phyloP scores from a whole-genome alignment of 768 basidiomycete genomes.

The Neoboletus subvelutipes region DNA sequence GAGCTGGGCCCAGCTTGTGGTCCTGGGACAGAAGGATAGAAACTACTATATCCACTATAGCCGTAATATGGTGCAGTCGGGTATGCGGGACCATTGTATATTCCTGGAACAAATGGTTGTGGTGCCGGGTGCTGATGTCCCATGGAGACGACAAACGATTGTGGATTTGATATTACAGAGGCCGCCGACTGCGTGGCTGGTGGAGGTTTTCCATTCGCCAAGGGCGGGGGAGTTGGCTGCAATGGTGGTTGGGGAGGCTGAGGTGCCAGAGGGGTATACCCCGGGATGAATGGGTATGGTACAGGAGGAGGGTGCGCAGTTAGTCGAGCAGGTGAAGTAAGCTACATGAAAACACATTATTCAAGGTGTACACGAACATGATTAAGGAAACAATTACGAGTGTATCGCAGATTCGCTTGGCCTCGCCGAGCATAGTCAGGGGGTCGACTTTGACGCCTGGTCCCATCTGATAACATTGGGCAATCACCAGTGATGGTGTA shows the following conservation, averaged over 20 bases:
- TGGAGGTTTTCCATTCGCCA: constrained; percentile 35
- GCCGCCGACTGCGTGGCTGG: constrained; percentile 36
- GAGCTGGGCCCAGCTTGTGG: constrained; percentile 28
- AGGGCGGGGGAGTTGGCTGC: constrained; percentile 37
- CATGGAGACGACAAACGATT: constrained; percentile 71
- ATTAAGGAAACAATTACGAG: constrained; percentile 46
- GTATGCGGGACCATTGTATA: constrained; percentile 42
- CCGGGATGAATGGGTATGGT: constrained; percentile 48
- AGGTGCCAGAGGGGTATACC: constrained; percentile 30
- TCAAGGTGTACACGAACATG: constrained; percentile 8
- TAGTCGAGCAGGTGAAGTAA: constrained; percentile 71
- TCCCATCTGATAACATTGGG: constrained; percentile 79
- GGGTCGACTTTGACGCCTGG: constrained; percentile 71
- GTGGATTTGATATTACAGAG: constrained; percentile 64
- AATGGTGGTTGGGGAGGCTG: constrained; percentile 34
- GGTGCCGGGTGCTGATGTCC: constrained; percentile 50
- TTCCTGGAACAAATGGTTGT: constrained; percentile 42
- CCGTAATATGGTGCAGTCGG: constrained; percentile 66
- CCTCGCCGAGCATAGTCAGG: constrained; percentile 68
- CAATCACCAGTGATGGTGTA: constrained; percentile 67
- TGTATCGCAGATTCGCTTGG: constrained; percentile 74
- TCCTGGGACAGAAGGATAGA: constrained; percentile 29
- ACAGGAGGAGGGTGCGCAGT: constrained; percentile 66
- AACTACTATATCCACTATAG: constrained; percentile 41
- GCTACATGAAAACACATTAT: constrained; percentile 39